Evolutionary conservation across 164 flowering plant genomes (phyloP).

Genomic region (Euptelea pleiosperma): DNA sequence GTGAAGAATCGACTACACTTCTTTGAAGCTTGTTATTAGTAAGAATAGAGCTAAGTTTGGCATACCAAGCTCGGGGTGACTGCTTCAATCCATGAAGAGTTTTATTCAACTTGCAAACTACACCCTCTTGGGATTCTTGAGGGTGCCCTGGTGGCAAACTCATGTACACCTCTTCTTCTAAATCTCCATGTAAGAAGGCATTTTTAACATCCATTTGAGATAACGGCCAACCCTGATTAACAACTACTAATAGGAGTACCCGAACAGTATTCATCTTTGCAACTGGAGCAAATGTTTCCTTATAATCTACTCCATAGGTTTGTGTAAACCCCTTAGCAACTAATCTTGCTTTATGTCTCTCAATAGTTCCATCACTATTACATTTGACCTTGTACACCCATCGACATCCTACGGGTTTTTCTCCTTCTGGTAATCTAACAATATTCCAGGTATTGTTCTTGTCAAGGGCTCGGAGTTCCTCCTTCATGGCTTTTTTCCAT

Average conservation of each 20-base stretch:
- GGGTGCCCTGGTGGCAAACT: background rate
- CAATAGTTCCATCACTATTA: slow-evolving; percentile 8
- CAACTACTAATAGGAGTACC: background rate
- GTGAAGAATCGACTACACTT: background rate
- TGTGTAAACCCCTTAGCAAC: background rate
- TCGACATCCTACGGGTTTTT: background rate
- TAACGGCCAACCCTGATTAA: background rate
- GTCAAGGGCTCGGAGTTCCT: background rate
- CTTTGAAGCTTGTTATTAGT: too few relatives aligned
- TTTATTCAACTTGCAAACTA: too few relatives aligned
- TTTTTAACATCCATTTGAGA: too few relatives aligned
- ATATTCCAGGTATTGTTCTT: slow-evolving; percentile 7
- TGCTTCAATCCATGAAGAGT: too few relatives aligned
- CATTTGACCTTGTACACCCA: slow-evolving; percentile 1
- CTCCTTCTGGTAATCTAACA: background rate
- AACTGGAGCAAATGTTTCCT: background rate
- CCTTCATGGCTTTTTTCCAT: slow-evolving; percentile 6
- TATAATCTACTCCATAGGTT: slow-evolving; percentile 1
- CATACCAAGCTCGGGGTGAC: background rate
- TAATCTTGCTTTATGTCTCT: background rate
- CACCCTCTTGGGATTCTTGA: too few relatives aligned
- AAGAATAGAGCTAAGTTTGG: too few relatives aligned
- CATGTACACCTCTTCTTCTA: background rate
- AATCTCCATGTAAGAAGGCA: background rate
- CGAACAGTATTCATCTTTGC: background rate